A percentile compares a stretch with the other conserved stretches of the same genome.
Conservation (phyloP, 2,329 filamentous ascomycete species). For the Diplodia corticola region DNA sequence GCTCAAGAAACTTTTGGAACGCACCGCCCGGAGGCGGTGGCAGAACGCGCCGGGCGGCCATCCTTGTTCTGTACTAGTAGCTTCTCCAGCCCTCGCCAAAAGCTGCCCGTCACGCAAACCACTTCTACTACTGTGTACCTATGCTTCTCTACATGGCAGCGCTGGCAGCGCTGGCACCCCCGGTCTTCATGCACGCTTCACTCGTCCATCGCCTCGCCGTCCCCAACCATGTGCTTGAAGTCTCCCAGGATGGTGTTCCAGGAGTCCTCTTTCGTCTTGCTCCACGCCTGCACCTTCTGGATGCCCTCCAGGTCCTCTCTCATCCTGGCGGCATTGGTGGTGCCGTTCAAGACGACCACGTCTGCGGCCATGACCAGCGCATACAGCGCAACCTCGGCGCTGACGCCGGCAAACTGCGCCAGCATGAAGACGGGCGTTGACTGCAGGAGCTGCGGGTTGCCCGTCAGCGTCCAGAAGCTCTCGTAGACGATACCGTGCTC, state of each 20-base stretch:
- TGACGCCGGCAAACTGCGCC: constrained; percentile 46
- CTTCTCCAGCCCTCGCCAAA: not conserved
- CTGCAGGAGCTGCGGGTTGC: constrained; percentile 54
- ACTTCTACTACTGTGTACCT: no score
- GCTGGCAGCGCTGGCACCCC: no score
- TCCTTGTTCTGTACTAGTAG: not conserved
- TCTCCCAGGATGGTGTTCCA: constrained; percentile 21
- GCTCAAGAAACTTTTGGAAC: constrained; percentile 22
- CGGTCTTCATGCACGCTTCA: not conserved
- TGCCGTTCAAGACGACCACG: constrained; percentile 58
- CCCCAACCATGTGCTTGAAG: constrained; percentile 20
- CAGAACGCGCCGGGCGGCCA: not conserved
- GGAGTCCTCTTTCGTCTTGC: constrained; percentile 8
- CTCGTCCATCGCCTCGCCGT: constrained; percentile 3
- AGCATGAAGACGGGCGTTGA: constrained; percentile 53
- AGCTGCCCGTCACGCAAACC: not conserved
- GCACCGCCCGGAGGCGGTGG: constrained; percentile 4
- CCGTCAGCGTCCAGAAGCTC: constrained; percentile 63
- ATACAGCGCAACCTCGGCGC: constrained; percentile 55
- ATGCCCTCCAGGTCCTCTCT: constrained; percentile 52
- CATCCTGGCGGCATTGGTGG: constrained; percentile 55
- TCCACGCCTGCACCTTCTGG: constrained; percentile 36
- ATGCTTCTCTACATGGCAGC: no score
- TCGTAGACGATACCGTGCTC: constrained; percentile 58
- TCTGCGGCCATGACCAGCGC: constrained; percentile 56